Evolutionary conservation across 257 asterid genomes (phyloP).

Genomic region (Cynanchum wilfordii): DNA sequence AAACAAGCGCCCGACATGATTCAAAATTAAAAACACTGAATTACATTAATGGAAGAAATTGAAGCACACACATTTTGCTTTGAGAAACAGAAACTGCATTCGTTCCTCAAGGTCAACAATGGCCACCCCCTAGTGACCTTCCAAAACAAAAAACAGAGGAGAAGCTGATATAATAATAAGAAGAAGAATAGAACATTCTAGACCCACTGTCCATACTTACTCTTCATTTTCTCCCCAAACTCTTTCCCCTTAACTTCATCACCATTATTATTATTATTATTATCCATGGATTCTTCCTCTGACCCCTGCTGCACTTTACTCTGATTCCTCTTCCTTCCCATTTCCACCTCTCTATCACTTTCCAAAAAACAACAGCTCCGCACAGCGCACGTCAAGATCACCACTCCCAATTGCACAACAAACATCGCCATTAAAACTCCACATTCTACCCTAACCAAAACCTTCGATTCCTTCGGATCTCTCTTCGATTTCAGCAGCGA

Average conservation of each 20-base stretch:
- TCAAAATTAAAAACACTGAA: no score
- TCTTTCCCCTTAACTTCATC: constrained; percentile 40
- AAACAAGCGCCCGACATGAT: no score
- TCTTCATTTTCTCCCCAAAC: constrained; percentile 58
- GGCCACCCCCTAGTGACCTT: constrained; percentile 35
- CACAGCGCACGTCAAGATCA: constrained; percentile 46
- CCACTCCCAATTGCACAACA: constrained; percentile 54
- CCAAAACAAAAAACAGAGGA: not conserved
- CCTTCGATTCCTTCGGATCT: constrained; percentile 63
- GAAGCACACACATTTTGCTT: not conserved
- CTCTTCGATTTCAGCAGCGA: constrained; percentile 41
- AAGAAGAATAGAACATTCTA: not conserved
- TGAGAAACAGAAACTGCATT: not conserved
- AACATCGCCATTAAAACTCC: constrained; percentile 74
- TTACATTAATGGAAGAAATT: not conserved
- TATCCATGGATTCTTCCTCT: constrained; percentile 46
- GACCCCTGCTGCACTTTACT: constrained; percentile 44
- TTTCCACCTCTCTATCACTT: constrained; percentile 41
- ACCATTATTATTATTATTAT: constrained; percentile 24
- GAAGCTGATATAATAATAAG: not conserved
- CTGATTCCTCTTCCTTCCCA: constrained; percentile 39
- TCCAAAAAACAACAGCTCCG: constrained; percentile 57
- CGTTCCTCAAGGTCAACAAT: not conserved
- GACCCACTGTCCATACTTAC: constrained; percentile 48
- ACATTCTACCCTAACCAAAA: constrained; percentile 71